Evolutionary conservation across 495 filamentous ascomycete species (phyloP).

Genomic region (Trichoderma erinaceum): DNA sequence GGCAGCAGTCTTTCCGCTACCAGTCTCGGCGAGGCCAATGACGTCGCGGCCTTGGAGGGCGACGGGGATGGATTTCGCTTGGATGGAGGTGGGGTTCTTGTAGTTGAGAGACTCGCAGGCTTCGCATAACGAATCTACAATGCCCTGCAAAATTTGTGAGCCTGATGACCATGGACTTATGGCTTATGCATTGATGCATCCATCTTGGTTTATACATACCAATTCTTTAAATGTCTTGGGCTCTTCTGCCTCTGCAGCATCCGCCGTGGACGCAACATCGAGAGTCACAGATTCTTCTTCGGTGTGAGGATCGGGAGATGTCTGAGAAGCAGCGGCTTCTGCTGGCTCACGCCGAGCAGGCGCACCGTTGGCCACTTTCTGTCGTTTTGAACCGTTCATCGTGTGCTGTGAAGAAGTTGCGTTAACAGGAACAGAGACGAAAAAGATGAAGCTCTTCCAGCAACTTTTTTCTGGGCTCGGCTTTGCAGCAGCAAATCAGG

Average conservation of each 20-base stretch:
- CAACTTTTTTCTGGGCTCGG: slow-evolving; percentile 10
- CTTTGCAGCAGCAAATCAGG: slow-evolving; percentile 8
- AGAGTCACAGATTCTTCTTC: slow-evolving; percentile 18
- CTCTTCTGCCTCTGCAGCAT: slow-evolving; percentile 23
- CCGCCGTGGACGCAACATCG: slow-evolving; percentile 21
- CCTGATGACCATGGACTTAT: neutral
- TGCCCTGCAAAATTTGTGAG: slow-evolving; percentile 40
- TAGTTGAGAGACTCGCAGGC: slow-evolving; percentile 76
- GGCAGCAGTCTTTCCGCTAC: slow-evolving; percentile 85
- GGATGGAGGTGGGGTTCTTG: slow-evolving; percentile 77
- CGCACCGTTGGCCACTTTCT: slow-evolving; percentile 8
- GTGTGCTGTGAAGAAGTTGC: neutral
- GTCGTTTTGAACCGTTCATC: slow-evolving; percentile 12
- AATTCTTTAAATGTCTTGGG: slow-evolving; percentile 73
- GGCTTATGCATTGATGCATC: neutral
- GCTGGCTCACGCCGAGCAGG: neutral
- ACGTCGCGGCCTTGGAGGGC: slow-evolving; percentile 78
- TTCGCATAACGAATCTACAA: slow-evolving; percentile 82
- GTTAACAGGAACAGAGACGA: neutral
- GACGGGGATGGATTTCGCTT: slow-evolving; percentile 68
- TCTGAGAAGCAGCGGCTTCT: neutral
- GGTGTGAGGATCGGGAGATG: slow-evolving; percentile 1
- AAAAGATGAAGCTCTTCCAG: neutral
- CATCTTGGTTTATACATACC: slow-evolving; percentile 24
- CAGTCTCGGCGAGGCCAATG: slow-evolving; percentile 91